Conservation (phyloP, 805 yeast species). For the Middelhovenomyces tepae region DNA sequence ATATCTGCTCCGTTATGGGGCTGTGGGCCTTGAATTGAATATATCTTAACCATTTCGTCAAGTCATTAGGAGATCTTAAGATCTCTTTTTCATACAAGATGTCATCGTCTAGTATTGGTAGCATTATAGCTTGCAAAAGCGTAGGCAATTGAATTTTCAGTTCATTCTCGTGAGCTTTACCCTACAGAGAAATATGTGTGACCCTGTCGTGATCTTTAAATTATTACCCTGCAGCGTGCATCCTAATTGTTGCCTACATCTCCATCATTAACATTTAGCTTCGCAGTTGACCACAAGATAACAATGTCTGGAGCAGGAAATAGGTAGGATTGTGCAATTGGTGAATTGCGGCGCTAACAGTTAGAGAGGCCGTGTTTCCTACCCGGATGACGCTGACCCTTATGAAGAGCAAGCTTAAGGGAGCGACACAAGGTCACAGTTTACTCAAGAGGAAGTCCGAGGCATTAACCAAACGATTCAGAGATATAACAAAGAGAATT, state of each 20-base stretch:
- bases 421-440: slow-evolving; percentile 95
- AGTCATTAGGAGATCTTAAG: slow-evolving; percentile 28
- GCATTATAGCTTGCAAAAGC: slow-evolving; percentile 5
- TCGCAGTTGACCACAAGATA: too few relatives aligned
- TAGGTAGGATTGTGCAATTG: slow-evolving; percentile 25
- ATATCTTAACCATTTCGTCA: slow-evolving; percentile 34
- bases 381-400: slow-evolving; percentile 94
- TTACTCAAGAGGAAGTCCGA: slow-evolving; percentile 91
- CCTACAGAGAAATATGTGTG: neutral
- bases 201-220: neutral
- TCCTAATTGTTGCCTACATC: neutral
- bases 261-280: too few relatives aligned
- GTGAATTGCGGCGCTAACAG: slow-evolving; percentile 6
- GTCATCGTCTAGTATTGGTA: slow-evolving; percentile 8
- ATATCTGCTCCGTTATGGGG: slow-evolving; percentile 24
- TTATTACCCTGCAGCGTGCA: slow-evolving; percentile 4
- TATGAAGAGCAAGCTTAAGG: slow-evolving; percentile 93
- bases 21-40: slow-evolving; percentile 25
- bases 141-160: neutral
- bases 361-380: slow-evolving; percentile 91
- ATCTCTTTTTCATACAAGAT: slow-evolving; percentile 39
- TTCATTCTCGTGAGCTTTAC: neutral
- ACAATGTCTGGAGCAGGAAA: slow-evolving; percentile 59
- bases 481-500: slow-evolving; percentile 89
- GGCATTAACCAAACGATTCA: slow-evolving; percentile 90